phyloP scores from a whole-genome alignment of 257 asterid species.

The Primulina tabacum region DNA sequence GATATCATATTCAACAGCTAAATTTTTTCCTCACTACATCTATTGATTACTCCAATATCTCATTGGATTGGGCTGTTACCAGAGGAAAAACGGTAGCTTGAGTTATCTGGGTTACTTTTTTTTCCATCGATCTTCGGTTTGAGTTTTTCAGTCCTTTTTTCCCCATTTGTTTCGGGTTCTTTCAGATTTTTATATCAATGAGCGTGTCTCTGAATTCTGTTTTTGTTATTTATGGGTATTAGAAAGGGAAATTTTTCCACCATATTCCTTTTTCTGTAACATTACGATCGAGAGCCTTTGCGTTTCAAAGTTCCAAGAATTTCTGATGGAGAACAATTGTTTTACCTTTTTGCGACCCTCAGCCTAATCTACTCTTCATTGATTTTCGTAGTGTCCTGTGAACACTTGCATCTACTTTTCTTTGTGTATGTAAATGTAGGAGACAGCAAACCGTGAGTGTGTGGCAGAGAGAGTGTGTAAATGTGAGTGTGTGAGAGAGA shows the following conservation, averaged over 20 bases:
- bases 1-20: not conserved
- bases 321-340: not conserved
- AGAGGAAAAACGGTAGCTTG: conserved; percentile 4
- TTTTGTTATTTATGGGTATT: conserved; percentile 13
- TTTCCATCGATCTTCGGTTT: not conserved
- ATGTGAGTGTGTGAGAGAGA: conserved; percentile 14
- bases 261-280: conserved; percentile 11
- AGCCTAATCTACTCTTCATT: conserved; percentile 8
- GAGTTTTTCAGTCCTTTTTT: not conserved
- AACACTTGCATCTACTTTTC: conserved; percentile 27
- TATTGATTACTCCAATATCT: conserved; percentile 1
- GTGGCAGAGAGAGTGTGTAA: conserved; percentile 18
- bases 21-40: conserved; percentile 1
- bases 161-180: not conserved
- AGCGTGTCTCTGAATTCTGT: conserved; percentile 11
- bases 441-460: conserved; percentile 4
- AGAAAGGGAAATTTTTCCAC: conserved; percentile 17
- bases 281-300: conserved; percentile 21
- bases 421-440: conserved; percentile 7
- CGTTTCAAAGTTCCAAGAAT: conserved; percentile 17
- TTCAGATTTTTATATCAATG: conserved; percentile 2
- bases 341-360: not conserved
- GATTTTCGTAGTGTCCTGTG: not conserved
- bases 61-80: not conserved
- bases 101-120: not conserved